phyloP scores from a whole-genome alignment of 371 early-diverging fungal genomes.

The Apophysomyces sp. region DNA sequence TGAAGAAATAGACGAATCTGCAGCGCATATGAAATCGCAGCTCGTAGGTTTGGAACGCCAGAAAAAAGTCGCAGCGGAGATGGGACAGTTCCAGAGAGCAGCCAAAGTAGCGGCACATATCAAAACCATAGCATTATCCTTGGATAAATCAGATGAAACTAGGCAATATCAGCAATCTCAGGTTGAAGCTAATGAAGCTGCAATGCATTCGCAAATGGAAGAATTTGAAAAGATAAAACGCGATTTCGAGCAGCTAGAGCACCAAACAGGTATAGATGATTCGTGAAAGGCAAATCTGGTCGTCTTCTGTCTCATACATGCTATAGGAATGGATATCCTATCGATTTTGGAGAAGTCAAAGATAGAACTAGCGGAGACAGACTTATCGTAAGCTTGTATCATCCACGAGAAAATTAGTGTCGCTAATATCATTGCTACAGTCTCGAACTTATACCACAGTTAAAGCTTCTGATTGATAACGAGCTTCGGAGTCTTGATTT shows the following conservation, averaged over 20 bases:
- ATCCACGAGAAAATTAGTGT: neutral
- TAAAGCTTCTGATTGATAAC: neutral
- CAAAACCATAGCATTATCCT: neutral
- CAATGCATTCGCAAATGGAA: neutral
- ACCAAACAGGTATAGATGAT: neutral
- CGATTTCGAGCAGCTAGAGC: neutral
- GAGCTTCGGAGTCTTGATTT: neutral
- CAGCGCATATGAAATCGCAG: constrained; percentile 2
- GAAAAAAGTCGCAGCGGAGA: constrained; percentile 12
- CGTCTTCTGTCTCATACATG: neutral
- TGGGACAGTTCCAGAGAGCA: constrained; percentile 12
- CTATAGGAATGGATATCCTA: neutral
- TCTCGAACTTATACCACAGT: neutral
- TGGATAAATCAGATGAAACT: neutral
- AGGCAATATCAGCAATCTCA: neutral
- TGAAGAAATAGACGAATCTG: constrained; percentile 9
- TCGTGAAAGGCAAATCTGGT: no score
- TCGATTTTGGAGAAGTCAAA: neutral
- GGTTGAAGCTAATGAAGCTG: neutral
- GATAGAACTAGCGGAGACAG: neutral
- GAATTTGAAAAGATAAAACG: neutral
- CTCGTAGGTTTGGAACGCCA: constrained; percentile 7
- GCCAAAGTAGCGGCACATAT: constrained; percentile 5
- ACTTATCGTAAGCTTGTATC: neutral
- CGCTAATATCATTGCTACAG: neutral